These are phyloP conservation scores for Zizania palustris DNA, from an alignment of 202 grass and related monocot species.

Conservation along the genomic window DNA sequence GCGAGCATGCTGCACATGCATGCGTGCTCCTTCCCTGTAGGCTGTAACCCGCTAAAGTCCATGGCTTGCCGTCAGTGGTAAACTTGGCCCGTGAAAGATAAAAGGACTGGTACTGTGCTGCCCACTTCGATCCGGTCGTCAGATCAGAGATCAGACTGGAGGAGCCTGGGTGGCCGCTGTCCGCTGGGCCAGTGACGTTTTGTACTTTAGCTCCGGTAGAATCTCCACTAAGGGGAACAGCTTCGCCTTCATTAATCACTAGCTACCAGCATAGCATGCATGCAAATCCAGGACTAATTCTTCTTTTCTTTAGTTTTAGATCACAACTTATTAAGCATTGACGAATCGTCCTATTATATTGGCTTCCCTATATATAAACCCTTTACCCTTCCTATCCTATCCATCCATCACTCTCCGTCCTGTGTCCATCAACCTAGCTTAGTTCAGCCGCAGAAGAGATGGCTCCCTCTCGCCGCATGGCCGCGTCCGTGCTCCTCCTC, in stretches of 20 bases:
- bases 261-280: neutral
- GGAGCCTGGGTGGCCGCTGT: neutral
- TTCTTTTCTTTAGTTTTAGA: neutral
- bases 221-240: neutral
- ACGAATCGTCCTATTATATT: neutral
- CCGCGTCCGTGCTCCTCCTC: constrained; percentile 42
- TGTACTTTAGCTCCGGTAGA: neutral
- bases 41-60: neutral
- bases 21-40: neutral
- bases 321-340: neutral
- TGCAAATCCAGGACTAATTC: neutral
- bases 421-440: neutral
- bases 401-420: neutral
- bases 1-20: neutral
- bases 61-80: neutral
- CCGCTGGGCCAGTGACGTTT: neutral
- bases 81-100: neutral
- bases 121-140: neutral
- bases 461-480: constrained; percentile 42
- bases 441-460: constrained; percentile 14
- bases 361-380: constrained; percentile 36
- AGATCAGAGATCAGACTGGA: neutral
- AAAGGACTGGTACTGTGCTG: neutral
- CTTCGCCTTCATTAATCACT: neutral
- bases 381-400: neutral